Percentiles rank a stretch among this genome's conserved stretches.
These are phyloP conservation scores for Saccharomycopsis javanensis DNA, from an alignment of 805 yeast genomes.

Conservation along the genomic window DNA sequence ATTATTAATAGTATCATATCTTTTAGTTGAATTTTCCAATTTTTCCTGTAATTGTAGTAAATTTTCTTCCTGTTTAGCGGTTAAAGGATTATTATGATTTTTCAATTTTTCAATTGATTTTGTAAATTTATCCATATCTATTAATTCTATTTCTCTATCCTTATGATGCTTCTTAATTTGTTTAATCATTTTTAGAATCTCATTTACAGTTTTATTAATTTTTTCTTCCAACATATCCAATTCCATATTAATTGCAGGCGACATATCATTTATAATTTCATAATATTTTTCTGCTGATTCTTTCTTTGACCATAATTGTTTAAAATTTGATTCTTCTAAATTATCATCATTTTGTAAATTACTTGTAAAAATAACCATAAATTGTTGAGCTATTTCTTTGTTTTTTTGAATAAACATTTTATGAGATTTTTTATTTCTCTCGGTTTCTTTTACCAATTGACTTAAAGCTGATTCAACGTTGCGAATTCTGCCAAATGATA, in stretches of 20 bases:
- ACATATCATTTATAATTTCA: slow-evolving; percentile 9
- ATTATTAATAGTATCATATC: slow-evolving; percentile 8
- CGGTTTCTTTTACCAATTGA: slow-evolving; percentile 7
- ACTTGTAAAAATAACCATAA: slow-evolving; percentile 2
- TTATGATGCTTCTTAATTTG: slow-evolving; percentile 11
- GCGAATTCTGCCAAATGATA: not conserved
- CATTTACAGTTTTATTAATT: slow-evolving; percentile 10
- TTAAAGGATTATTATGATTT: slow-evolving; percentile 1
- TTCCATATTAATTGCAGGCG: slow-evolving; percentile 17
- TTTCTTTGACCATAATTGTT: not conserved
- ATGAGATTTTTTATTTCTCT: slow-evolving; percentile 8
- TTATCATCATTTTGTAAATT: not conserved
- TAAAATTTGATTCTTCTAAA: slow-evolving; percentile 3
- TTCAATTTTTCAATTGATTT: slow-evolving; percentile 13
- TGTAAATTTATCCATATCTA: slow-evolving; percentile 15
- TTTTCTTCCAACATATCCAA: slow-evolving; percentile 15
- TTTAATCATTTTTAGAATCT: slow-evolving; percentile 14
- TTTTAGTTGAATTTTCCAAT: slow-evolving; percentile 6
- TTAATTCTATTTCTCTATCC: slow-evolving; percentile 13
- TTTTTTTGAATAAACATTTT: slow-evolving; percentile 8
- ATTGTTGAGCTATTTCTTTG: slow-evolving; percentile 14
- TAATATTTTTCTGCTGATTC: slow-evolving; percentile 12
- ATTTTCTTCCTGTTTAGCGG: slow-evolving; percentile 15
- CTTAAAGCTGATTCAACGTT: slow-evolving; percentile 5
- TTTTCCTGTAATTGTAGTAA: slow-evolving; percentile 6